Base-by-base conservation (phyloP, 768 basidiomycete species). In the Clathrus columnatus region DNA sequence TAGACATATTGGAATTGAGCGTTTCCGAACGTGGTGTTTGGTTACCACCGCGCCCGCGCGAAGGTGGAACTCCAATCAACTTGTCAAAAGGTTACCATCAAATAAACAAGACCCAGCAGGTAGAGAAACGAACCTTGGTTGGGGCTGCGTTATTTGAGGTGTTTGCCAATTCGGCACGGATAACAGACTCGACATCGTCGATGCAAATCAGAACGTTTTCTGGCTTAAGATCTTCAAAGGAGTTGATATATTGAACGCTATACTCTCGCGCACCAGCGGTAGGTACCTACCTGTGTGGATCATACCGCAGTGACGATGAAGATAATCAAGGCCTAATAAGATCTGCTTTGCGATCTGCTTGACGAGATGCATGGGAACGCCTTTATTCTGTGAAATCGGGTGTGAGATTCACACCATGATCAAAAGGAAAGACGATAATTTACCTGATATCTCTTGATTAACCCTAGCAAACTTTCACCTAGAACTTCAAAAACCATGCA, bases 401-500 rank as follows among this genome's bases (percentile, higher is more conserved):
- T 18, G 36, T 53, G 2, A n/a, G 10, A 18, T 26, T 23, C 4
- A 24, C 23, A 26, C 49, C 23, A 17, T 8, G 24, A 50, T 50
- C 4, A 52, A 16, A 26, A 36, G 4, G 8, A 42, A 16, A 52
- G 24, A 21, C 41, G 27, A 41, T 21, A 21, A 18, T 23, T 36
- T 44, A 55, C 54, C 75, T 98, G 94, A 73, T 98, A 92, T 10
- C 95, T 82, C 71, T 96, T 97, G 79, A 98, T 96, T 63, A 99
- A 80, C 4, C 87, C 93, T 2, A 98, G 81, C 2, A 99, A 75
- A 67, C 95, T 97, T 72, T 99, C 95, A 58, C 95, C 96, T 7
- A 99, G 80, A 23, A 98, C 96, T 69, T 99, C 96, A 65, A 97
- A 97, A 14, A 96, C 93, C 96, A 99, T 98, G 78, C 96, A 98